Evolutionary conservation across 208 protist genomes (phyloP).

Genomic region (Balamuthia mandrillaris): DNA sequence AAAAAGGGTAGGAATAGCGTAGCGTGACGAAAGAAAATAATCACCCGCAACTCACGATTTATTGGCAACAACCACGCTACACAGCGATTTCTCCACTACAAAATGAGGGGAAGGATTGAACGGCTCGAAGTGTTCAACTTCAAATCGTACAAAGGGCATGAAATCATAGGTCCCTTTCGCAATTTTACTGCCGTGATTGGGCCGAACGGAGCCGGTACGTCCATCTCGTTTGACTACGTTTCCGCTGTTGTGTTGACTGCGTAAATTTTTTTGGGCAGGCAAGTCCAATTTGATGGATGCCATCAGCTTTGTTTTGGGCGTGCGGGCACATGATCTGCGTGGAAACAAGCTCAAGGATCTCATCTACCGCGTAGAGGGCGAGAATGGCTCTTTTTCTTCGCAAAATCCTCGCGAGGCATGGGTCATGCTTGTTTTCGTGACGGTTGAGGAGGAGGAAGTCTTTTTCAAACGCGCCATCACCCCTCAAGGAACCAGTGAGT

Average conservation of each 20-base stretch:
- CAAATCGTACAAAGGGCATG: conserved; percentile 94
- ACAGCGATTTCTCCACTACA: neutral
- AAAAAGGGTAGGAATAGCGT: neutral
- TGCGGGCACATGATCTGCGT: conserved; percentile 77
- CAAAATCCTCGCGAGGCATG: neutral
- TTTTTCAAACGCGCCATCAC: conserved; percentile 78
- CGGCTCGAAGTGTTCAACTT: conserved; percentile 95
- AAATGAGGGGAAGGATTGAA: conserved; percentile 15
- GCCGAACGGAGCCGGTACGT: conserved; percentile 92
- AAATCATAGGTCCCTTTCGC: conserved; percentile 92
- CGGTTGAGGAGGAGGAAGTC: conserved; percentile 61
- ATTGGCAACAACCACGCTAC: no score
- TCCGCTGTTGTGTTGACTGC: neutral
- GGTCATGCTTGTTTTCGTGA: neutral
- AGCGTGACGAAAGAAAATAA: no score
- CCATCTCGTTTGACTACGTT: neutral
- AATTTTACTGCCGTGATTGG: conserved; percentile 97
- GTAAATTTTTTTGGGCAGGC: conserved; percentile 26
- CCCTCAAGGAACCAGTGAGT: conserved; percentile 64
- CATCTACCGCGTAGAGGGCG: conserved; percentile 71
- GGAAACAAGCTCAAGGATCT: conserved; percentile 82
- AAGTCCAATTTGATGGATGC: conserved; percentile 99
- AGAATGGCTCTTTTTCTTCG: neutral
- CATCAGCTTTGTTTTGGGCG: conserved; percentile 93
- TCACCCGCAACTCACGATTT: no score